Percentiles rank a stretch among this genome's conserved stretches.
phyloP scores from a whole-genome alignment of 371 early-diverging fungal species.

The Rhizopus arrhizus region DNA sequence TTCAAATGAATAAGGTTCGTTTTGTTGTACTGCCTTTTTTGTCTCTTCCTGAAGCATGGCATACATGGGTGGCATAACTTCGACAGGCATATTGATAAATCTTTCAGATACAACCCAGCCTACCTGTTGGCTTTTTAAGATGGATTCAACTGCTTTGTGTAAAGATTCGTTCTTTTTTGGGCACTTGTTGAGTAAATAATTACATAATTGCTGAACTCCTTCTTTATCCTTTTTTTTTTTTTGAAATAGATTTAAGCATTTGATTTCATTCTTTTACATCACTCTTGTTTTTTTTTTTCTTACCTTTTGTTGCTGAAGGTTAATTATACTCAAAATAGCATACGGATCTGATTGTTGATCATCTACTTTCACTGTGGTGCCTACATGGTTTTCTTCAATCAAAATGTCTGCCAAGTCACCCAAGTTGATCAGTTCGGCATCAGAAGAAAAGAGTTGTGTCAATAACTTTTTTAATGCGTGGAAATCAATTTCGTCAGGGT shows the following conservation, averaged over 20 bases:
- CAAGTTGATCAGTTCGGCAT: constrained; percentile 73
- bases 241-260: too few relatives aligned
- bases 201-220: constrained; percentile 55
- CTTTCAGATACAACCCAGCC: constrained; percentile 88
- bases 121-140: constrained; percentile 54
- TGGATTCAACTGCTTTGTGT: constrained; percentile 41
- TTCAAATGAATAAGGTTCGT: constrained; percentile 76
- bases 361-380: constrained; percentile 89
- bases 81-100: constrained; percentile 95
- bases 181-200: constrained; percentile 69
- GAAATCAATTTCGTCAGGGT: constrained; percentile 85
- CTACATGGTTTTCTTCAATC: constrained; percentile 79
- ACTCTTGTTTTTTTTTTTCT: background rate
- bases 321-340: constrained; percentile 82
- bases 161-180: constrained; percentile 57
- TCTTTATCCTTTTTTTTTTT: constrained; percentile 47
- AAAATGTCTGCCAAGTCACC: constrained; percentile 85
- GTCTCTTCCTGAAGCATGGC: constrained; percentile 85
- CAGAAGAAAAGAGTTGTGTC: constrained; percentile 75
- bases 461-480: constrained; percentile 90
- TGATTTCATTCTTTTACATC: too few relatives aligned
- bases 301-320: constrained; percentile 67
- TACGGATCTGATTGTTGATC: constrained; percentile 85
- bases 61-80: constrained; percentile 88
- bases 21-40: constrained; percentile 67